These are phyloP conservation scores for Pseudocercospora ulei DNA, from an alignment of 2,329 filamentous ascomycete genomes.

Conservation along the genomic window DNA sequence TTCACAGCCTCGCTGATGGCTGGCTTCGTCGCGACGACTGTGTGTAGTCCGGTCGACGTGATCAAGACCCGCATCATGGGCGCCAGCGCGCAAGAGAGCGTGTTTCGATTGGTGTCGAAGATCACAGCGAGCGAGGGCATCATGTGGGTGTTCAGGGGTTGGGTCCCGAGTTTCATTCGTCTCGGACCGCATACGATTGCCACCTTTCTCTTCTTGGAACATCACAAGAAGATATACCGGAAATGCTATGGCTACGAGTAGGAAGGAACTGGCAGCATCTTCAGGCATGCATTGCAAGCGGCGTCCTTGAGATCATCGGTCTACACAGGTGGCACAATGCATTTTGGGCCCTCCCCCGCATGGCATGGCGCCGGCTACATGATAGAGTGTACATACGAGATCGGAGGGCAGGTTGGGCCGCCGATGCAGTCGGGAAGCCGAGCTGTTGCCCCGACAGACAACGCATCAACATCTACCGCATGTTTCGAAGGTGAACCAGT, in stretches of 20 bases:
- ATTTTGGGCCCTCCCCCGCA: neutral
- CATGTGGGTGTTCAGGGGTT: conserved; percentile 80
- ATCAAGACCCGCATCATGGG: conserved; percentile 86
- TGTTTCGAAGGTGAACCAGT: no score
- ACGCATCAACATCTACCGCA: no score
- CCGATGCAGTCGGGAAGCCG: no score
- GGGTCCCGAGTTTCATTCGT: conserved; percentile 67
- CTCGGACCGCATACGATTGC: conserved; percentile 69
- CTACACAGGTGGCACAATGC: neutral
- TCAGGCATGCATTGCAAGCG: neutral
- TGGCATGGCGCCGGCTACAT: conserved; percentile 3
- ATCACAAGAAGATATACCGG: conserved; percentile 71
- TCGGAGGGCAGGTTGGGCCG: no score
- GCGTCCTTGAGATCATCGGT: neutral
- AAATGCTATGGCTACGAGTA: conserved; percentile 21
- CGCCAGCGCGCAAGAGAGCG: conserved; percentile 44
- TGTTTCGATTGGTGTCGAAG: conserved; percentile 54
- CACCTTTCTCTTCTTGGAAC: conserved; percentile 77
- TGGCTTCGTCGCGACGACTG: conserved; percentile 72
- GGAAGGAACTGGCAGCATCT: neutral
- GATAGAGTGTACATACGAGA: conserved; percentile 6
- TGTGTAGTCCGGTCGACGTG: conserved; percentile 77
- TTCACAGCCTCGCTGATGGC: conserved; percentile 68
- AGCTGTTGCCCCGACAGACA: no score
- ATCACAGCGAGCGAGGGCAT: conserved; percentile 63